Evolutionary conservation across 116 monocot species (phyloP).

Genomic region (Trichopus zeylanicus): DNA sequence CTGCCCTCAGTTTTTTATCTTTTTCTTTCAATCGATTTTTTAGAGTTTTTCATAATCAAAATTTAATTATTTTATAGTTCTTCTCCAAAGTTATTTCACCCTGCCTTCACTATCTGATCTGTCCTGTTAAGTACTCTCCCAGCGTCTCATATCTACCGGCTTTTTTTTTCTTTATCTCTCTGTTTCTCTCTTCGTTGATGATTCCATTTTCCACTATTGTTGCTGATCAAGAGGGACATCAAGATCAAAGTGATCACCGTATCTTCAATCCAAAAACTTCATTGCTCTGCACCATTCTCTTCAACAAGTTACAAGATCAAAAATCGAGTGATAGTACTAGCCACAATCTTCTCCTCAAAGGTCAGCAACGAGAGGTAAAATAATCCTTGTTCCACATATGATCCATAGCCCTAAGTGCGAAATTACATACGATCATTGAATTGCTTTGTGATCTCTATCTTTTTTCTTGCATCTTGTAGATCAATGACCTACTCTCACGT

Average conservation of each 20-base stretch:
- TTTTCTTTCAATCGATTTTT: no score
- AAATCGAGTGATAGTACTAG: background rate
- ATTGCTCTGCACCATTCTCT: background rate
- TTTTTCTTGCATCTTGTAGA: background rate
- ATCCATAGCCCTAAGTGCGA: background rate
- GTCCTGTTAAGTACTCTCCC: no score
- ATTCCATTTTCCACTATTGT: no score
- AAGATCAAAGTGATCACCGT: slow-evolving; percentile 9
- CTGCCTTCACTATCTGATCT: no score
- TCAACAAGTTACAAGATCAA: background rate
- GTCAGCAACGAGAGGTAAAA: background rate
- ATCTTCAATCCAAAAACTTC: background rate
- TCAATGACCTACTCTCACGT: background rate
- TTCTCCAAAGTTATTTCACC: no score
- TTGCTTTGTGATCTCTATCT: no score
- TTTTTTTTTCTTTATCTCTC: no score
- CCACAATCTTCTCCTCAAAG: background rate
- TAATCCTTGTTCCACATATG: background rate
- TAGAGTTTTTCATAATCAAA: no score
- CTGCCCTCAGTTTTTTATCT: no score
- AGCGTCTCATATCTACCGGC: no score
- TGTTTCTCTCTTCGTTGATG: no score
- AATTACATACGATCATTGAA: background rate
- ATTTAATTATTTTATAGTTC: no score
- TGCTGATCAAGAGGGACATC: slow-evolving; percentile 48